Evolutionary conservation across 2,329 filamentous ascomycete species (phyloP).

Genomic region (Verticillium zaregamsianum): DNA sequence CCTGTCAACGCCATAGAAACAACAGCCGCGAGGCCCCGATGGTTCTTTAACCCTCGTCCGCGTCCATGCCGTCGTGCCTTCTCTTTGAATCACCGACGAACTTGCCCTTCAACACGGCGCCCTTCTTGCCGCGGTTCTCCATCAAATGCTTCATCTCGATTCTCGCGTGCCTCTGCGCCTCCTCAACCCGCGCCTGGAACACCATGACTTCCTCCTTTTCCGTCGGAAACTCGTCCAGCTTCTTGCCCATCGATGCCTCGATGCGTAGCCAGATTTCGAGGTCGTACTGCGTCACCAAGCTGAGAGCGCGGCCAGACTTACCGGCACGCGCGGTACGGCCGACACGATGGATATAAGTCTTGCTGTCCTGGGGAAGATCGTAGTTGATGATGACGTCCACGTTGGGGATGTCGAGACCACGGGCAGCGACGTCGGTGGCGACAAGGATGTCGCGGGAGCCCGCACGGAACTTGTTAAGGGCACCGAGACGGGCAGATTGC

Average conservation of each 20-base stretch:
- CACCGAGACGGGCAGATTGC: slow-evolving; percentile 80
- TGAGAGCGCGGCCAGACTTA: slow-evolving; percentile 77
- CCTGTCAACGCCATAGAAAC: background rate
- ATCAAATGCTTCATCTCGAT: slow-evolving; percentile 77
- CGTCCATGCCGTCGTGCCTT: slow-evolving; percentile 63
- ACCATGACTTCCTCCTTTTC: slow-evolving; percentile 84
- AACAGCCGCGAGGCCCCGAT: background rate
- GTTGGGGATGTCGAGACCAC: slow-evolving; percentile 89
- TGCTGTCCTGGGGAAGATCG: slow-evolving; percentile 78
- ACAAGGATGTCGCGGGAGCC: slow-evolving; percentile 81
- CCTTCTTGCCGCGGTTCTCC: slow-evolving; percentile 61
- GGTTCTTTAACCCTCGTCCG: slow-evolving; percentile 58
- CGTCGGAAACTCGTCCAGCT: slow-evolving; percentile 64
- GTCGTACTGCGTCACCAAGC: slow-evolving; percentile 83
- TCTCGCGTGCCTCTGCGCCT: slow-evolving; percentile 76
- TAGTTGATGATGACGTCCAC: slow-evolving; percentile 86
- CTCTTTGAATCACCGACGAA: slow-evolving; percentile 39
- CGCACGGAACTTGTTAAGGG: slow-evolving; percentile 84
- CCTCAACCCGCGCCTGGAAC: slow-evolving; percentile 71
- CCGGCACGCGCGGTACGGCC: slow-evolving; percentile 85
- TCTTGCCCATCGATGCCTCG: slow-evolving; percentile 75
- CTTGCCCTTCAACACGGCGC: slow-evolving; percentile 40
- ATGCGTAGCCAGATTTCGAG: slow-evolving; percentile 77
- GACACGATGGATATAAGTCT: slow-evolving; percentile 88
- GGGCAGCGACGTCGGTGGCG: slow-evolving; percentile 88